These are phyloP conservation scores for Candolleomyces aberdarensis DNA, from an alignment of 768 basidiomycete species.

Conservation along the genomic window DNA sequence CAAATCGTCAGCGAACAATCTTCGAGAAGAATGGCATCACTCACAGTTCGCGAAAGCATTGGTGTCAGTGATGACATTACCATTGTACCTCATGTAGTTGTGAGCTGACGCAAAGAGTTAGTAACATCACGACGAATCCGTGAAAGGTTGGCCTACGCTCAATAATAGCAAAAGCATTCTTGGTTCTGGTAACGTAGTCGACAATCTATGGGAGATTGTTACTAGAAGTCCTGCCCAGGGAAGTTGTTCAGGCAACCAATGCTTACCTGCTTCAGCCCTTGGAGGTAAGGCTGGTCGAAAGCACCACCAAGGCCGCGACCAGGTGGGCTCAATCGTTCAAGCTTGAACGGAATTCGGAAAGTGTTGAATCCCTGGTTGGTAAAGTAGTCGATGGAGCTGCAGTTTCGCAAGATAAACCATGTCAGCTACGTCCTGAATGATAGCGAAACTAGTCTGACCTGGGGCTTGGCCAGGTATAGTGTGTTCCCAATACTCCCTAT, in stretches of 20 bases:
- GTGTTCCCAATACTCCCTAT: slow-evolving; percentile 35
- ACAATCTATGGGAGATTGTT: slow-evolving; percentile 36
- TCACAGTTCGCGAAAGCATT: slow-evolving; percentile 47
- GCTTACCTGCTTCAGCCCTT: slow-evolving; percentile 44
- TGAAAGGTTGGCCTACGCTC: slow-evolving; percentile 31
- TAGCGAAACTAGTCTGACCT: slow-evolving; percentile 21
- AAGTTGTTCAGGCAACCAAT: background rate
- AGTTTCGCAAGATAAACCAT: background rate
- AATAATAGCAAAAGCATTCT: slow-evolving; percentile 55
- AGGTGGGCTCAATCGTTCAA: slow-evolving; percentile 55
- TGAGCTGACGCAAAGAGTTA: slow-evolving; percentile 36
- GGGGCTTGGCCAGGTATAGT: slow-evolving; percentile 49
- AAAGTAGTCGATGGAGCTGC: slow-evolving; percentile 49
- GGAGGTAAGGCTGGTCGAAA: slow-evolving; percentile 51
- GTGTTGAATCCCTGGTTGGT: slow-evolving; percentile 54
- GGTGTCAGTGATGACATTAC: slow-evolving; percentile 45
- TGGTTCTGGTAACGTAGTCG: slow-evolving; percentile 51
- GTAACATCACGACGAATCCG: background rate
- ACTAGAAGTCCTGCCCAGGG: background rate
- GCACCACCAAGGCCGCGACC: slow-evolving; percentile 50
- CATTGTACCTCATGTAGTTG: slow-evolving; percentile 61
- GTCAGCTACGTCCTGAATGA: too few species aligned
- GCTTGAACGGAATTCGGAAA: slow-evolving; percentile 58
- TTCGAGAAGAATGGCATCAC: slow-evolving; percentile 13
- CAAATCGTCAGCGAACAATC: background rate